A percentile compares a stretch with the other conserved stretches of the same genome.
Conservation (phyloP, 805 yeast genomes). For the Pichia ethanolica region DNA sequence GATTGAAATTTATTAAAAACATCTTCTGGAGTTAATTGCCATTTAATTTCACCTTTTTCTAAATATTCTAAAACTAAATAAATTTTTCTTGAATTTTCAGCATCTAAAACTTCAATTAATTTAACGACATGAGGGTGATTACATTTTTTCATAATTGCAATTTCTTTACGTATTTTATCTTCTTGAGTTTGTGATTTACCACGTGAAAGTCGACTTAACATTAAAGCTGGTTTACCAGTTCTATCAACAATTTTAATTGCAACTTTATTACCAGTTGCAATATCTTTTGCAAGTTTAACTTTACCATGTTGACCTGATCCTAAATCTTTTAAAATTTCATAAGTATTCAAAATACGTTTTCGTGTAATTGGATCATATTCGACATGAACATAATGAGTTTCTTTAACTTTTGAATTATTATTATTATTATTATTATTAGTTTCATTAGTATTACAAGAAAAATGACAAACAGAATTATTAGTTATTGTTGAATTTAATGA, state of each 20-base stretch:
- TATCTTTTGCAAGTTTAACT: conserved; percentile 81
- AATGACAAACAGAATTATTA: background rate
- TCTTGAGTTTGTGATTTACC: conserved; percentile 39
- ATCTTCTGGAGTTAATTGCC: conserved; percentile 46
- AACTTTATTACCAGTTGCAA: conserved; percentile 56
- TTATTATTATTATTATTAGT: background rate
- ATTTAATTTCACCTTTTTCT: conserved; percentile 82
- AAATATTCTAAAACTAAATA: conserved; percentile 86
- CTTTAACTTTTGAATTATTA: conserved; percentile 48
- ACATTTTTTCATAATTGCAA: conserved; percentile 89
- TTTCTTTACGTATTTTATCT: conserved; percentile 73
- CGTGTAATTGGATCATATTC: conserved; percentile 86
- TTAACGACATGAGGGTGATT: conserved; percentile 89
- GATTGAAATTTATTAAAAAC: conserved; percentile 7
- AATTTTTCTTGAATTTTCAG: conserved; percentile 71
- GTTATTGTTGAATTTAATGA: background rate
- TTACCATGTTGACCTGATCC: conserved; percentile 99
- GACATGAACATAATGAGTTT: conserved; percentile 68
- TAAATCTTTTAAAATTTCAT: conserved; percentile 78
- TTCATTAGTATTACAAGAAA: background rate
- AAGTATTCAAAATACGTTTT: conserved; percentile 77
- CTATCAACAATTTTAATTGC: conserved; percentile 92
- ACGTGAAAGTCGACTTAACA: conserved; percentile 34
- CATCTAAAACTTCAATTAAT: conserved; percentile 82
- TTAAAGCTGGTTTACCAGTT: conserved; percentile 41